Evolutionary conservation across 2,329 filamentous ascomycete species (phyloP), one percentile per base, ranked within the genome.

Genomic region (Stagonosporopsis vannaccii): DNA sequence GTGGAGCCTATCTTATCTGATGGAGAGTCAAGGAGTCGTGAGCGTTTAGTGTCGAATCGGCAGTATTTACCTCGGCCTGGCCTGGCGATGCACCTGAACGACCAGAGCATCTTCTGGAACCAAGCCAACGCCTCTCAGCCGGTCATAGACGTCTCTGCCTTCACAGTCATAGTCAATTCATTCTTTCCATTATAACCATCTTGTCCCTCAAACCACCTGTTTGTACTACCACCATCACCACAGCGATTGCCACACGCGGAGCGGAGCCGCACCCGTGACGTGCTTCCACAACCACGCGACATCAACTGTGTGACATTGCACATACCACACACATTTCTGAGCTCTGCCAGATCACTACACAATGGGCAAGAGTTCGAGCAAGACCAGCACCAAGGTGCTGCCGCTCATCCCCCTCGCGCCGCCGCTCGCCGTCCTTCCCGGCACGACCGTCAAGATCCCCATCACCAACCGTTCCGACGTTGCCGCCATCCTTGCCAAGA

Each of bases 391-490:
- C 8, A 74, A 72, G 45, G 72, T 77, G 59, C 76, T 97, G 30
- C 90, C 94, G 41, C 80, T 98, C 67, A 89, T 98, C 65, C 91
- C 92, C 33, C 85, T 98, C 39, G 87, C 91, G 49, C 87, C 89
- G 70, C 90, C 89, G 63, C 85, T 87, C 60, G 90, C 97, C 64
- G 86, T 98, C 36, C 85, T 97, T 9, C 95, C 95, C 4, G 92
- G 92, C 60, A 87, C 93, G 53, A 87, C 93, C 46, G 85, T 96
- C 67, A 90, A 93, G 66, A 90, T 98, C 63, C 87, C 91, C 51
- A 89, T 97, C 48, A 87, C 89, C 36, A 88, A 89, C 75, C 91
- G 94, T 47, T 87, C 91, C 64, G 95, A 98, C 77, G 89, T 98
- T 64, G 89, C 92, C 49, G 90, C 94, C 46, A 85, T 98, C 40